Base-by-base conservation (phyloP, 495 filamentous ascomycete genomes). In the Hypoxylon perforatum region DNA sequence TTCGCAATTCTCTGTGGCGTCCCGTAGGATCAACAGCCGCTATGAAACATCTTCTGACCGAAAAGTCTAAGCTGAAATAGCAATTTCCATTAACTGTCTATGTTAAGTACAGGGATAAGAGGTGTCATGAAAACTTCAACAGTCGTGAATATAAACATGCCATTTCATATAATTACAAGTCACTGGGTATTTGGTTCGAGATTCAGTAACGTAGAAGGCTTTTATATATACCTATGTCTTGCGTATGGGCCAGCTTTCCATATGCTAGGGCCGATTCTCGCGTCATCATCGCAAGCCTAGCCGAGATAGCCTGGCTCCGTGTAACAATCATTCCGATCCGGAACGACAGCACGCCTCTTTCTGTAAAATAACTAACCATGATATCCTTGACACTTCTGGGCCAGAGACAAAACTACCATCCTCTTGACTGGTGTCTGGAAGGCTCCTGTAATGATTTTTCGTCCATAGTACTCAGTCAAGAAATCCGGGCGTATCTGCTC, bases 11-110 rank as follows among this genome's bases (percentile, higher is more conserved):
- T 15, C 45, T 45, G 50, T 61, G 57, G 45, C 45, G 56, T 56
- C 50, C 18, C 19, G 19, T 45, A 41, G 45, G 57, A 61, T 57
- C 30, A 18, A 49, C 49, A 15, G 51, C 49, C 15, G 33, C 23
- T 61, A 23, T 49, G 57, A 67, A 57, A 61, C 57, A 42, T 15
- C 47, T 46, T 61, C 44, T 56, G 61, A 61, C 38, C 42, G 14
- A 22, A 57, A 61, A 14, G 25, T 18, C 28, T 23, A 51, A 44
- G 25, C 35, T 48, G 45, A 49, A 50, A 21, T 54, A n/a, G 35
- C 35, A 11, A 38, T 42, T 12, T 42, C 39, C 36, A 23, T 39
- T 35, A 25, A 17, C 8, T 41, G 36, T n/a, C 14, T 8, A 2
- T 57, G 6, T 22, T 65, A 53, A 58, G 52, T 22, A n/a, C 51